Conservation (phyloP, 768 basidiomycete genomes). For the Cytidiella melzeri region DNA sequence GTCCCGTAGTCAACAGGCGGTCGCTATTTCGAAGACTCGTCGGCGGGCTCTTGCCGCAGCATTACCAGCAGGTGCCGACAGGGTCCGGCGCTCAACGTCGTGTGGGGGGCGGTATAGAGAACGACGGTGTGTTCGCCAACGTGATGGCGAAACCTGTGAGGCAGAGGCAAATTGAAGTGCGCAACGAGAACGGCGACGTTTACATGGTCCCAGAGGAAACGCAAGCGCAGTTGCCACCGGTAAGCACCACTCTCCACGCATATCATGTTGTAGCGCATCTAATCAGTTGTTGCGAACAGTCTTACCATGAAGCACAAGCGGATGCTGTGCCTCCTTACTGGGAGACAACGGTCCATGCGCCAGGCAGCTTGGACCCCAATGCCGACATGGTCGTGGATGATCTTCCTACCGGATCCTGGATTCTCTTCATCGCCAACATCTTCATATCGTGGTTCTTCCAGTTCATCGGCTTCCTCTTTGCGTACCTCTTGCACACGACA, state of each 20-base stretch:
- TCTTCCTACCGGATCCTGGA: slow-evolving; percentile 74
- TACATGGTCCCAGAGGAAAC: slow-evolving; percentile 72
- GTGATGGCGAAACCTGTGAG: slow-evolving; percentile 79
- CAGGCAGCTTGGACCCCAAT: slow-evolving; percentile 41
- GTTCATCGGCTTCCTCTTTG: slow-evolving; percentile 89
- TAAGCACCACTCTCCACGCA: slow-evolving; percentile 34
- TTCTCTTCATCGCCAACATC: slow-evolving; percentile 70
- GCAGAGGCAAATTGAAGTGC: slow-evolving; percentile 33
- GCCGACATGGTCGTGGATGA: slow-evolving; percentile 85
- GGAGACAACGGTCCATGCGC: slow-evolving; percentile 92
- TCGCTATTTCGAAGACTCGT: slow-evolving; percentile 56
- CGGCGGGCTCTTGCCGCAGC: slow-evolving; percentile 58
- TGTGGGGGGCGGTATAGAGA: slow-evolving; percentile 66
- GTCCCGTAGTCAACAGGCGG: slow-evolving; percentile 29
- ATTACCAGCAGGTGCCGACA: slow-evolving; percentile 51
- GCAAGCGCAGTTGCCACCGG: slow-evolving; percentile 82
- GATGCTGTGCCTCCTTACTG: slow-evolving; percentile 94
- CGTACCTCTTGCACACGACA: slow-evolving; percentile 85
- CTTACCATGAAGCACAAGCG: slow-evolving; percentile 81
- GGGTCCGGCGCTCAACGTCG: slow-evolving; percentile 22
- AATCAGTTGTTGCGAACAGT: slow-evolving; percentile 36
- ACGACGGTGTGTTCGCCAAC: slow-evolving; percentile 95
- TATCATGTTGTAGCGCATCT: background rate
- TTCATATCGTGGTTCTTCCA: slow-evolving; percentile 96
- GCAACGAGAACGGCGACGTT: slow-evolving; percentile 46